Conservation (phyloP, 2,329 filamentous ascomycete species). For the Dichotomopilus funicola region DNA sequence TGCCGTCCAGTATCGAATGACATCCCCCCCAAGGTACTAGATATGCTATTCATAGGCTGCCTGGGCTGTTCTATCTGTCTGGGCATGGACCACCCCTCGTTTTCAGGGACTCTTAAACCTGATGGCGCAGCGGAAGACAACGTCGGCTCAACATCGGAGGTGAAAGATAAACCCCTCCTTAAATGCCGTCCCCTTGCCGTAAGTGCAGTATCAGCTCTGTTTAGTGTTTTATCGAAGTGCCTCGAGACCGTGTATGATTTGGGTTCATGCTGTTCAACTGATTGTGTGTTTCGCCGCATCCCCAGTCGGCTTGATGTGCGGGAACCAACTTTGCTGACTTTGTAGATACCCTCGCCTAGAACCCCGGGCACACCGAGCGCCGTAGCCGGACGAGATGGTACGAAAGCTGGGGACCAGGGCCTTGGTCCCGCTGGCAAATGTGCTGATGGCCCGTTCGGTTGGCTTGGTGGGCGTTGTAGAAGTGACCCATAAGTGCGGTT, state of each 20-base stretch:
- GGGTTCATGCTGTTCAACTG: background rate
- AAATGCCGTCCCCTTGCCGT: background rate
- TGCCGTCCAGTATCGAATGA: background rate
- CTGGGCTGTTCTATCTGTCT: background rate
- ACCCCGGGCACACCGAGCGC: conserved; percentile 17
- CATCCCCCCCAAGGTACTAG: background rate
- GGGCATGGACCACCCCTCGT: background rate
- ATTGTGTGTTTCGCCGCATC: conserved; percentile 3
- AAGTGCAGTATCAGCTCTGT: conserved; percentile 4
- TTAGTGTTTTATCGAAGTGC: conserved; percentile 15
- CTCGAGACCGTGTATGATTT: conserved; percentile 13
- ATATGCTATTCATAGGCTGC: background rate
- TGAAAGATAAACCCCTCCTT: background rate
- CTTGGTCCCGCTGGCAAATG: background rate
- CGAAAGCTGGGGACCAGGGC: conserved; percentile 10
- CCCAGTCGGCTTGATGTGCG: conserved; percentile 6
- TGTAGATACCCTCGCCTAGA: conserved; percentile 22
- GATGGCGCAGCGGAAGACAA: background rate
- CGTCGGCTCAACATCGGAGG: background rate
- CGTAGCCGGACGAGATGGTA: conserved; percentile 14
- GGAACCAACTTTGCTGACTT: conserved; percentile 19
- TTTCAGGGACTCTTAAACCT: background rate
- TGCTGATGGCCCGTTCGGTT: conserved; percentile 2
- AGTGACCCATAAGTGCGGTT: background rate
- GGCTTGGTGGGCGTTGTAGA: conserved; percentile 11